phyloP scores from a whole-genome alignment of 164 flowering plant species.

The Stephania yunnanensis region DNA sequence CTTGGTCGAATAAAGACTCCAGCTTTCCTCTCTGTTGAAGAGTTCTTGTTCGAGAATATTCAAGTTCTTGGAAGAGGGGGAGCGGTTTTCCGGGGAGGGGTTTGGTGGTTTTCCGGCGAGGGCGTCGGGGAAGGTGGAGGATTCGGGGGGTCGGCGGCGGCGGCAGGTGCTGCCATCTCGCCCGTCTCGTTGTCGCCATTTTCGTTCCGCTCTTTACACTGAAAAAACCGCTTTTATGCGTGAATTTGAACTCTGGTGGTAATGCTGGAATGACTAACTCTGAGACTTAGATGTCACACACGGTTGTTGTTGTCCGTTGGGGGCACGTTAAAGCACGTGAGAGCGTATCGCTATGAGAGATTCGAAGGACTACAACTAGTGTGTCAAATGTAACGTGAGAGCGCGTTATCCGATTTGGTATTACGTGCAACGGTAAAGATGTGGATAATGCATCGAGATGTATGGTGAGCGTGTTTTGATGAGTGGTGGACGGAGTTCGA shows the following conservation, averaged over 20 bases:
- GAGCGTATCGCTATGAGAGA: not conserved
- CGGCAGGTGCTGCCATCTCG: conserved; percentile 57
- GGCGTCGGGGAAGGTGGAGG: conserved; percentile 49
- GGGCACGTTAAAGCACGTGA: too few species aligned
- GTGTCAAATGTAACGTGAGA: not conserved
- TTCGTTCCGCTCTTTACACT: not conserved
- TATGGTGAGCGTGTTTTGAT: too few species aligned
- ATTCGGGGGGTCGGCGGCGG: conserved; percentile 58
- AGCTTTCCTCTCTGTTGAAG: conserved; percentile 33
- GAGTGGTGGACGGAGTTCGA: too few species aligned
- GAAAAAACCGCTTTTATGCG: not conserved
- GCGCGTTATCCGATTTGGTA: too few species aligned
- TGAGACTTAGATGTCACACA: not conserved
- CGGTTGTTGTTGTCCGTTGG: too few species aligned
- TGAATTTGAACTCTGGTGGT: not conserved
- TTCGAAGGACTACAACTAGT: too few species aligned
- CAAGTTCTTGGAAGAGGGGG: not conserved
- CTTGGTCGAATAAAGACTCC: conserved; percentile 52
- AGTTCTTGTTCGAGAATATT: not conserved
- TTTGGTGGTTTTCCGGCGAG: conserved; percentile 33
- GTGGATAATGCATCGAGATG: not conserved
- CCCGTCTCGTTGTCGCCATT: conserved; percentile 34
- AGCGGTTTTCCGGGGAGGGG: conserved; percentile 12
- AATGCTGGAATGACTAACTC: not conserved
- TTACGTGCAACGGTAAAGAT: not conserved